These are phyloP conservation scores for Daldinia concentrica DNA, from an alignment of 495 filamentous ascomycete species.

Conservation along the genomic window DNA sequence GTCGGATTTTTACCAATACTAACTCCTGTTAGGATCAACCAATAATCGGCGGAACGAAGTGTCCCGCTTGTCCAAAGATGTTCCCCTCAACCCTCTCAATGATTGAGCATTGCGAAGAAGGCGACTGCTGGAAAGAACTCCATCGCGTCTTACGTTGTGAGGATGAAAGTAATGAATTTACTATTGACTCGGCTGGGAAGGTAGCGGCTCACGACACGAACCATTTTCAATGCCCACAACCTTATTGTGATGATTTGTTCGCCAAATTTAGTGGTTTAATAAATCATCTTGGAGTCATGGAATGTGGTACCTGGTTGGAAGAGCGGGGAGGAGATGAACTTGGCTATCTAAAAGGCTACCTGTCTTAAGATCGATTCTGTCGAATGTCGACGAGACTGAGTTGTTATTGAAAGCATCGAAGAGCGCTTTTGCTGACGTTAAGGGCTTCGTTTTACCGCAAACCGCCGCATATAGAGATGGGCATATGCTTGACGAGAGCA, in stretches of 20 bases:
- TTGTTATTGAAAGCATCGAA: neutral
- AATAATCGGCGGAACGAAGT: neutral
- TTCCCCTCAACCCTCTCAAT: neutral
- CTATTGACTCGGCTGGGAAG: neutral
- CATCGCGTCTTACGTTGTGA: neutral
- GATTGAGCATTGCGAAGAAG: conserved; percentile 14
- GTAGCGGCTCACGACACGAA: neutral
- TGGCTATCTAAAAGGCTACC: neutral
- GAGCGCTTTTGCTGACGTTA: neutral
- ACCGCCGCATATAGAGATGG: neutral
- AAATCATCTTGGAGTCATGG: neutral
- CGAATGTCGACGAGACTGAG: neutral
- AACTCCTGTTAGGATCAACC: neutral
- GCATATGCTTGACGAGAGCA: neutral
- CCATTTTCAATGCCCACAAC: neutral
- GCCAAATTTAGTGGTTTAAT: conserved; percentile 1
- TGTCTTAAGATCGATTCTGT: neutral
- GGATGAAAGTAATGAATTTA: neutral
- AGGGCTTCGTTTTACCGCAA: neutral
- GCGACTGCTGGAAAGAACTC: neutral
- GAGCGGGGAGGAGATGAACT: neutral
- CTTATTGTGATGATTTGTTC: neutral
- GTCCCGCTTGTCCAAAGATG: neutral
- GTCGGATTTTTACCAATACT: neutral
- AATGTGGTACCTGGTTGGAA: conserved; percentile 4